phyloP scores from a whole-genome alignment of 73 alveolate species.

The Paramecium octaurelia region DNA sequence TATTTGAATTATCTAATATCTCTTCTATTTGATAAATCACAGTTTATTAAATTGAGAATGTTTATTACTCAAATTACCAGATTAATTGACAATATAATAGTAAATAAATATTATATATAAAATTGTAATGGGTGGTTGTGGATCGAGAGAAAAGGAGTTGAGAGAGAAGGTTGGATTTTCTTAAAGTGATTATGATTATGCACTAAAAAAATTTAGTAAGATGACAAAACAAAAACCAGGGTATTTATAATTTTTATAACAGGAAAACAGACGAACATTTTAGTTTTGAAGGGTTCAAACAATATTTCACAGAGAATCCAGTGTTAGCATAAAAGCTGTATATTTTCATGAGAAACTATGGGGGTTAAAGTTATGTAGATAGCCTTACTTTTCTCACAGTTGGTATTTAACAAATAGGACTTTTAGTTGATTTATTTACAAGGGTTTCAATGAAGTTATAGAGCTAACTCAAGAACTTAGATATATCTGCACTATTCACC shows the following conservation, averaged over 20 bases:
- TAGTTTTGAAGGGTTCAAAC: background rate
- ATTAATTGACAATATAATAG: background rate
- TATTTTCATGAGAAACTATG: background rate
- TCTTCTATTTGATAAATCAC: background rate
- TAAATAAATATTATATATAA: background rate
- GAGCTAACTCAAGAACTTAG: background rate
- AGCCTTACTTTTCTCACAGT: background rate
- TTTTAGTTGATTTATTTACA: background rate
- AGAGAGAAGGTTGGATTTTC: slow-evolving; percentile 40
- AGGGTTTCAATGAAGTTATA: slow-evolving; percentile 10
- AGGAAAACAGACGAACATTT: background rate
- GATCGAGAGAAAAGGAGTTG: slow-evolving; percentile 36
- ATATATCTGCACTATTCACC: background rate
- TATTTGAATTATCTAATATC: too few species aligned
- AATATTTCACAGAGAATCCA: background rate
- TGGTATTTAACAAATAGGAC: background rate
- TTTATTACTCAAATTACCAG: background rate
- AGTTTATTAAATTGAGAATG: background rate
- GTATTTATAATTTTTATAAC: background rate
- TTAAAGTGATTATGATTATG: background rate
- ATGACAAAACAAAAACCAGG: slow-evolving; percentile 38
- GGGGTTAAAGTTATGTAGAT: background rate
- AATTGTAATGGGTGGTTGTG: slow-evolving; percentile 39
- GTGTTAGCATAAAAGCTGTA: background rate
- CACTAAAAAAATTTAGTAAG: background rate